Percentiles rank a stretch among this genome's conserved stretches.
Evolutionary conservation across 192 early-diverging fungal species (phyloP).

Genomic region (Chytriomyces confervae): DNA sequence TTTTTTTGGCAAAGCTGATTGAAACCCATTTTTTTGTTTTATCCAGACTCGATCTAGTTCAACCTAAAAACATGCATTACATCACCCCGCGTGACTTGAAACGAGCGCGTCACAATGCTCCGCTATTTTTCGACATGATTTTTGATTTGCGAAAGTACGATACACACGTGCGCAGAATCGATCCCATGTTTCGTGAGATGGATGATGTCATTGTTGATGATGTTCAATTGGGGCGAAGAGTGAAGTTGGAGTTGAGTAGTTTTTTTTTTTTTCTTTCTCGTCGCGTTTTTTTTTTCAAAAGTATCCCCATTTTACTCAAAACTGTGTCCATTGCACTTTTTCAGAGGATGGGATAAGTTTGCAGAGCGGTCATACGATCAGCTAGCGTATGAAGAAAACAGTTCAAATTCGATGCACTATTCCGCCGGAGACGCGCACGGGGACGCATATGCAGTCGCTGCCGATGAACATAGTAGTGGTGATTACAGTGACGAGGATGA

Average conservation of each 20-base stretch:
- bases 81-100: constrained; percentile 59
- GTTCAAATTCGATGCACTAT: constrained; percentile 7
- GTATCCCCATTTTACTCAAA: neutral
- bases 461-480: neutral
- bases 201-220: constrained; percentile 57
- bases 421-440: neutral
- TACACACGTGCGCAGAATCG: constrained; percentile 55
- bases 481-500: constrained; percentile 7
- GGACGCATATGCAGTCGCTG: neutral
- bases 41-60: constrained; percentile 56
- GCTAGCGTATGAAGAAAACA: constrained; percentile 56
- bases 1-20: constrained; percentile 3
- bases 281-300: neutral
- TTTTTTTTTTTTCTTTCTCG: neutral
- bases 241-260: neutral
- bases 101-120: constrained; percentile 39
- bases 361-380: constrained; percentile 61
- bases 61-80: constrained; percentile 42
- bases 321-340: neutral
- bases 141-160: constrained; percentile 69
- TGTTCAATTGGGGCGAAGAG: neutral
- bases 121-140: constrained; percentile 64
- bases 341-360: constrained; percentile 69
- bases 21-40: neutral
- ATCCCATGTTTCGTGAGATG: constrained; percentile 60